Evolutionary conservation across 179 eudicot genomes (phyloP).

Genomic region (Heliamphora ciliata): DNA sequence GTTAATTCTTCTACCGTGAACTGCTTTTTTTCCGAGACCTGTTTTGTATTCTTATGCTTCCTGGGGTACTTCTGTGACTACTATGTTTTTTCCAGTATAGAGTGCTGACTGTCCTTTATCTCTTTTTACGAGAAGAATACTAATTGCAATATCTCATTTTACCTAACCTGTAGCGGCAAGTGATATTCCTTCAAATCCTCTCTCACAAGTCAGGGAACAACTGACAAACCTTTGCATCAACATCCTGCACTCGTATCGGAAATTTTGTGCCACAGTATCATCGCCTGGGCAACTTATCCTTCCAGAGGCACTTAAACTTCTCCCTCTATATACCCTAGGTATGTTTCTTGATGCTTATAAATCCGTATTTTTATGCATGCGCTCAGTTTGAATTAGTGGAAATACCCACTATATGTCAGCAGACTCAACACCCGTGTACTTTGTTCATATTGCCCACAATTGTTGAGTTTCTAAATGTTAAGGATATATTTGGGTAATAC

Average conservation of each 20-base stretch:
- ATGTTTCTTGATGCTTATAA: constrained; percentile 22
- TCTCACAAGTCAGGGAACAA: constrained; percentile 72
- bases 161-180: constrained; percentile 48
- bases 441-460: background rate
- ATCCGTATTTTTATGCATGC: background rate
- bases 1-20: background rate
- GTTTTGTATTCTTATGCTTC: background rate
- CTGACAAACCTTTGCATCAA: constrained; percentile 66
- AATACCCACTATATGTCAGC: too few relatives aligned
- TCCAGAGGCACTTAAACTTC: constrained; percentile 89
- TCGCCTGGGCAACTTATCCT: constrained; percentile 87
- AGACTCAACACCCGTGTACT: too few relatives aligned
- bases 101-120: background rate
- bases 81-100: too few relatives aligned
- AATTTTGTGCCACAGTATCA: constrained; percentile 78
- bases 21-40: background rate
- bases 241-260: constrained; percentile 77
- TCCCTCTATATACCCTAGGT: constrained; percentile 90
- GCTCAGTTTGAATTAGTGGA: background rate
- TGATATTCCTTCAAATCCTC: constrained; percentile 59
- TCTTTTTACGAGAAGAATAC: background rate
- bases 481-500: too few relatives aligned
- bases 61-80: background rate
- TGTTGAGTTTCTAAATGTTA: too few relatives aligned
- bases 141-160: background rate